Evolutionary conservation across 1,284 basidiomycete species (phyloP), one percentile per base, ranked within the genome.

Genomic region (Athelia sp.): DNA sequence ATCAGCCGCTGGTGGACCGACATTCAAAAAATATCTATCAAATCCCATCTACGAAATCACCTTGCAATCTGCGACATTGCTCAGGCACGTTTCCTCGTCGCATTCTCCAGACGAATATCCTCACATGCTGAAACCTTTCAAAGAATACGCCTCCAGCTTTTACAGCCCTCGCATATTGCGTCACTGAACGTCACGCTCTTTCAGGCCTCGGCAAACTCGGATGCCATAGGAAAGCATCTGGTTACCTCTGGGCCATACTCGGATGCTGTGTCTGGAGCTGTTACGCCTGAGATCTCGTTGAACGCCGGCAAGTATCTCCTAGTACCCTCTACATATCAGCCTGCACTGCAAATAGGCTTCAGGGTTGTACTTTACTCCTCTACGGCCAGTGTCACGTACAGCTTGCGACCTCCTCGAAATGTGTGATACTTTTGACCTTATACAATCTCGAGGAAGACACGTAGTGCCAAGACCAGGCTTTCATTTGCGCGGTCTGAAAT

Each of bases 161-260:
- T 71, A 0, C 67, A 72, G 9, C 66, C 75, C 2, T 69, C 72
- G 3, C 68, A 71, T 0, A 58, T 73, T 2, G 63, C 72, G 3
- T 67, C 79, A 1, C 62, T 86, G 47, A 88, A 88, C 54, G 64
- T 87, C 11, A 80, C 83, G 1, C 58, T 89, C 19, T 87, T 81
- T 59, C 63, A 71, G 1, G 56, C 67, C 11, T 60, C 63, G 4
- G 48, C 59, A 17, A 52, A 56, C 42, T 47, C 58, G 19, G 47
- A 54, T 19, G 40, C 18, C 4, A 59, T 80, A 10, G 70, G 72
- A 35, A 60, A 69, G 17, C 79, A 79, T 54, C 58, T 87, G 13
- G 66, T 74, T 1, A 89, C 88, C 0, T 90, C 90, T 0, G 90
- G 91, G 1, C 77, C 86, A 0, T 94, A 93, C 59, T 78, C 81